These are phyloP conservation scores for Tolypocladium ovalisporum DNA, from an alignment of 2,329 filamentous ascomycete species.

Conservation along the genomic window DNA sequence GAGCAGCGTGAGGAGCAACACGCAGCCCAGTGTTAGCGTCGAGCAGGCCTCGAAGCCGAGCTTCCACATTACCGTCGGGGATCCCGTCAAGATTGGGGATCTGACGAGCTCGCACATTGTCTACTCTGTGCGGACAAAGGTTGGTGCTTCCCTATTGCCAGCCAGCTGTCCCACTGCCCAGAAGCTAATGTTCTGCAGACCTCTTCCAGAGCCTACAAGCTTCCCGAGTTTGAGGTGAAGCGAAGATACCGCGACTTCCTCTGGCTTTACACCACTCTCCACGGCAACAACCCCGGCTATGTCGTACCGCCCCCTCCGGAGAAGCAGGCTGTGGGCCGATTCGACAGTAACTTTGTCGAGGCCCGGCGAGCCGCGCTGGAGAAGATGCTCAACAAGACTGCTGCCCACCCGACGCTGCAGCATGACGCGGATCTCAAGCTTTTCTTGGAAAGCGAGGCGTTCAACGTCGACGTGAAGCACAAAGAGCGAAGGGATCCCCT, in stretches of 20 bases:
- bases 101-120: conserved; percentile 95
- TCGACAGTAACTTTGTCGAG: conserved; percentile 95
- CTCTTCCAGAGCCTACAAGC: conserved; percentile 88
- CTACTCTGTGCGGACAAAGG: conserved; percentile 89
- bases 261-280: conserved; percentile 92
- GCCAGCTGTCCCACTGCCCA: neutral
- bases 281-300: conserved; percentile 88
- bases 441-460: conserved; percentile 91
- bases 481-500: conserved; percentile 86
- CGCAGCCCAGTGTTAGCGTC: conserved; percentile 71
- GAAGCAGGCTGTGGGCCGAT: conserved; percentile 93
- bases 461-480: conserved; percentile 95
- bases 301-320: conserved; percentile 94
- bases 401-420: conserved; percentile 78
- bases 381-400: conserved; percentile 96
- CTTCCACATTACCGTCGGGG: conserved; percentile 85
- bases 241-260: conserved; percentile 92
- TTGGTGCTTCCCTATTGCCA: conserved; percentile 26
- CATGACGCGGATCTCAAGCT: conserved; percentile 91
- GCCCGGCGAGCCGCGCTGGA: conserved; percentile 82
- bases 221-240: conserved; percentile 86
- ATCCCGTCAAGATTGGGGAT: conserved; percentile 96
- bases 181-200: conserved; percentile 45
- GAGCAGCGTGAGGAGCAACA: conserved; percentile 39
- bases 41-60: conserved; percentile 89